Evolutionary conservation across 2,329 filamentous ascomycete genomes (phyloP), one percentile per base, ranked within the genome.

Genomic region (Iodosphaeria phyllophila): DNA sequence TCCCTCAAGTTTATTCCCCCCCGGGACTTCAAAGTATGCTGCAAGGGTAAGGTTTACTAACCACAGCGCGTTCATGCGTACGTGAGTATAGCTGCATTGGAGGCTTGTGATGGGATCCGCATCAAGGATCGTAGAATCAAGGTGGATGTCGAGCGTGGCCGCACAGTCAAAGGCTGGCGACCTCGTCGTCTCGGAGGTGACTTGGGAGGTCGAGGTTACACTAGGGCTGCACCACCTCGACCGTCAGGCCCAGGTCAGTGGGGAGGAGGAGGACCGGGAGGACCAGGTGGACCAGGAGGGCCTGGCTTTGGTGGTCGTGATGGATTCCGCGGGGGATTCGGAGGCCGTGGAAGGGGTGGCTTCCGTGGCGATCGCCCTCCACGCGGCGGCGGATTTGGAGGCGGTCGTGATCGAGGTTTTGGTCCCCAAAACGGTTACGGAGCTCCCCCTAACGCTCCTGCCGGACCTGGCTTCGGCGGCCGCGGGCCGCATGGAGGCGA

Each of bases 121-220:
- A 92, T 98, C 55, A 91, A 83, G 48, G 84, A 91, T 46, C 73
- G 86, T 43, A 73, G 76, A 40, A 79, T 95, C 42, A 71, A 92
- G 45, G 83, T 95, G 42, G 89, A 98, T 46, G 86, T 95, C 32
- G 89, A 98, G 54, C 74, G 89, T 43, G 89, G 89, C 37, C 76
- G 89, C 38, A 95, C 89, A 16, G 82, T 93, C 20, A 78, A 79
- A 43, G 82, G 77, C 24, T 98, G 89, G 89, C 77, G 79, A 43
- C 89, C 89, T 32, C 74, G 79, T 37, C 75, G 89, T 34, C 75
- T 92, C 26, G 89, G 86, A 29, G 89, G 89, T 35, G 89, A 89
- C 23, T 67, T 93, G 3, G 89, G 89, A 33, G 86, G 86, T 22
- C 74, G 89, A 40, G 78, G 80, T 35, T 95, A 95, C 51, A 95